Evolutionary conservation across 1,284 basidiomycete genomes (phyloP).

Genomic region (Boletus smithii): DNA sequence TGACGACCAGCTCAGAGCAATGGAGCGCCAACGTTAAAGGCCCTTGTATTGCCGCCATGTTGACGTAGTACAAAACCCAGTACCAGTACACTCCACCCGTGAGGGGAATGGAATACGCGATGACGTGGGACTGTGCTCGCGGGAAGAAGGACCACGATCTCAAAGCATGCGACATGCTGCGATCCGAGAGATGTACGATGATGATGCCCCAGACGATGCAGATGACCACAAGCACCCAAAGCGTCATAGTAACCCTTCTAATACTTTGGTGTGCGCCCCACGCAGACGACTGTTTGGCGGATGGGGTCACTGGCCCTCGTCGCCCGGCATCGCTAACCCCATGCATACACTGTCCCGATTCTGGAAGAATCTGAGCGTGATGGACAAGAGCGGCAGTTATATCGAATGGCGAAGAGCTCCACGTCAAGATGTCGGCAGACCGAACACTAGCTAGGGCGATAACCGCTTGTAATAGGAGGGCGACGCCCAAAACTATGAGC

Average conservation of each 20-base stretch:
- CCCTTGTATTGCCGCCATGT: conserved; percentile 27
- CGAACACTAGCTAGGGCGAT: conserved; percentile 24
- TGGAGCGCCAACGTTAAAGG: conserved; percentile 32
- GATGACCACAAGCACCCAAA: conserved; percentile 22
- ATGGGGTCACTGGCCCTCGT: conserved; percentile 16
- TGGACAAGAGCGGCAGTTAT: conserved; percentile 33
- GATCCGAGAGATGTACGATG: conserved; percentile 16
- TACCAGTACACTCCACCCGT: conserved; percentile 18
- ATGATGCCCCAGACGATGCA: conserved; percentile 27
- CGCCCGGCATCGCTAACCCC: conserved; percentile 11
- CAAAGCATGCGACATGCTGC: conserved; percentile 7
- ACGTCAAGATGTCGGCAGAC: conserved; percentile 26
- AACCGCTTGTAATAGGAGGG: conserved; percentile 20
- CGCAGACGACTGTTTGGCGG: conserved; percentile 25
- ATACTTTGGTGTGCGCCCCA: conserved; percentile 28
- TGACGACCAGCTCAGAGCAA: conserved; percentile 30
- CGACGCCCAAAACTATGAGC: conserved; percentile 28
- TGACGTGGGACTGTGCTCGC: conserved; percentile 18
- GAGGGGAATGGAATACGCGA: conserved; percentile 26
- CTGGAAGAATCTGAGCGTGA: conserved; percentile 21
- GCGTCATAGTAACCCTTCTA: conserved; percentile 16
- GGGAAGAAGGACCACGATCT: conserved; percentile 30
- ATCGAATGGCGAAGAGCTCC: conserved; percentile 35
- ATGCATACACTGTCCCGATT: conserved; percentile 23
- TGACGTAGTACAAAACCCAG: conserved; percentile 30